Conservation (phyloP, 1,284 basidiomycete genomes). For the Chiua sp. region DNA sequence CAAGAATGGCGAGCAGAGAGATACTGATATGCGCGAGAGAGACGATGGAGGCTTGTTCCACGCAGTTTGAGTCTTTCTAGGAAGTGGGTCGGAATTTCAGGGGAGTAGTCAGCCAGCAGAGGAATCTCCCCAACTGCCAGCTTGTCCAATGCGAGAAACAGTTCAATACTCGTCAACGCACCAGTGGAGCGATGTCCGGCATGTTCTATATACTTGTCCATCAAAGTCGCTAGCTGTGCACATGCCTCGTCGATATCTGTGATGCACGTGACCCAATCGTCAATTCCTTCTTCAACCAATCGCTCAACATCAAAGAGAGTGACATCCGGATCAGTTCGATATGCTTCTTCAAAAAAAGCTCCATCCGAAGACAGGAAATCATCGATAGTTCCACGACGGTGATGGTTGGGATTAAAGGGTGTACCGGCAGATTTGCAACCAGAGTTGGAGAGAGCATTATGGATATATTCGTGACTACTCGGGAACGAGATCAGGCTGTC, state of each 20-base stretch:
- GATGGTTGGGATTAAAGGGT: constrained; percentile 16
- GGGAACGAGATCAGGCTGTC: constrained; percentile 27
- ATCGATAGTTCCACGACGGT: constrained; percentile 7
- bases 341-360: constrained; percentile 12
- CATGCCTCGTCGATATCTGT: not conserved
- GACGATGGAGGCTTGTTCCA: constrained; percentile 31
- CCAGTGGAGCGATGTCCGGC: too few species aligned
- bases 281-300: constrained; percentile 30
- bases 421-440: not conserved
- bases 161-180: constrained; percentile 47
- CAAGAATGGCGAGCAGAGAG: constrained; percentile 32
- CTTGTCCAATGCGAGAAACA: constrained; percentile 52
- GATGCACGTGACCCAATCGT: constrained; percentile 32
- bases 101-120: constrained; percentile 48
- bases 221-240: constrained; percentile 11
- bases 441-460: constrained; percentile 8
- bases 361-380: constrained; percentile 21
- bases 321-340: constrained; percentile 12
- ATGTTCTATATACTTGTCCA: constrained; percentile 37
- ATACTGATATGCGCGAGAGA: constrained; percentile 35
- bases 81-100: constrained; percentile 44
- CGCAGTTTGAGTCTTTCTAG: constrained; percentile 47
- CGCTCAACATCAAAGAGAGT: constrained; percentile 41
- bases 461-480: not conserved
- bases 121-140: constrained; percentile 37